phyloP scores from a whole-genome alignment of 768 basidiomycete species.

The Mycena indigotica region DNA sequence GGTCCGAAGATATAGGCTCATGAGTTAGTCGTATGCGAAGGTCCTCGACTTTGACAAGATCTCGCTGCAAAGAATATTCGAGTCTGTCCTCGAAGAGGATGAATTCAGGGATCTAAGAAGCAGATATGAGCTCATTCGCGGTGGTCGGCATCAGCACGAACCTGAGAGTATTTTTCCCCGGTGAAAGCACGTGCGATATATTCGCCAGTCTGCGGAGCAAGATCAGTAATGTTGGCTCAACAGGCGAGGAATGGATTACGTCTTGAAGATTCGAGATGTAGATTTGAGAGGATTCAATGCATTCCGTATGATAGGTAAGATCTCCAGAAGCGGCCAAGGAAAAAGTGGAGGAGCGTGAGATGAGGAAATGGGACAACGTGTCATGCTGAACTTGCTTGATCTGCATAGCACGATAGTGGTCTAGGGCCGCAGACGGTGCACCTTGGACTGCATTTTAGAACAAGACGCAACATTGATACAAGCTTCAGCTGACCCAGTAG shows the following conservation, averaged over 20 bases:
- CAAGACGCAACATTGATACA: background rate
- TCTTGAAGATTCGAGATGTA: slow-evolving; percentile 81
- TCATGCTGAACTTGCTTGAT: slow-evolving; percentile 88
- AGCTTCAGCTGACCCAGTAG: slow-evolving; percentile 59
- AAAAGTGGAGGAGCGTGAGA: slow-evolving; percentile 78
- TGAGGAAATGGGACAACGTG: slow-evolving; percentile 82
- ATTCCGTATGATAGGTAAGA: slow-evolving; percentile 73
- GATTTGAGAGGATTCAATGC: slow-evolving; percentile 78
- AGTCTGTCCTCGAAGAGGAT: slow-evolving; percentile 77
- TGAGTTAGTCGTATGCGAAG: slow-evolving; percentile 81
- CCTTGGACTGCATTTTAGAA: slow-evolving; percentile 44
- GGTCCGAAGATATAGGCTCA: slow-evolving; percentile 68
- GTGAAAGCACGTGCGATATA: slow-evolving; percentile 79
- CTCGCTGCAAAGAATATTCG: slow-evolving; percentile 83
- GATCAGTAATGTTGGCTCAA: slow-evolving; percentile 1
- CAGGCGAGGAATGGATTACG: slow-evolving; percentile 36
- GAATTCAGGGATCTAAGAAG: slow-evolving; percentile 78
- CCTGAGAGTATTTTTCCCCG: slow-evolving; percentile 83
- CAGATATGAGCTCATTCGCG: background rate
- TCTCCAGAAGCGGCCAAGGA: slow-evolving; percentile 77
- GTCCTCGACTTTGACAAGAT: slow-evolving; percentile 81
- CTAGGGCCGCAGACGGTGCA: slow-evolving; percentile 68
- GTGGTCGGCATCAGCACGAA: slow-evolving; percentile 24
- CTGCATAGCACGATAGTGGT: slow-evolving; percentile 78
- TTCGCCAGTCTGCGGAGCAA: slow-evolving; percentile 62